Evolutionary conservation across 495 filamentous ascomycete species (phyloP).

Genomic region (Lichina pygmaea): DNA sequence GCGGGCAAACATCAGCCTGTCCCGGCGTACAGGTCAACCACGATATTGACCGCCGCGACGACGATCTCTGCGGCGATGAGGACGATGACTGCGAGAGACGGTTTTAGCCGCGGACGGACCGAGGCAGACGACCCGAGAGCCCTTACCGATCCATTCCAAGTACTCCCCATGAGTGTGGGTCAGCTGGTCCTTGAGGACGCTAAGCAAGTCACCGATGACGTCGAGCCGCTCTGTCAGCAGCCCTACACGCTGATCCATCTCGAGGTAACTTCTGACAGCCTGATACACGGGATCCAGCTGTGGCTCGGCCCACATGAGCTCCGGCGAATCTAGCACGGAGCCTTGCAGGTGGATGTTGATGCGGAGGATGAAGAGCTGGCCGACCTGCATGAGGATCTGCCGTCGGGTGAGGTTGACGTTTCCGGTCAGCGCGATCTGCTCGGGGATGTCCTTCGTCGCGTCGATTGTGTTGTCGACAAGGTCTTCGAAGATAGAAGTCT

Average conservation of each 20-base stretch:
- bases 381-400: constrained; percentile 96
- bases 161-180: constrained; percentile 91
- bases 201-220: constrained; percentile 82
- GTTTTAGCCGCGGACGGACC: background rate
- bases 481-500: constrained; percentile 95
- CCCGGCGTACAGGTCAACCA: constrained; percentile 75
- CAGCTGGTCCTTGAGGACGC: constrained; percentile 87
- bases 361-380: constrained; percentile 84
- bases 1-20: too few species aligned
- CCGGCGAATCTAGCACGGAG: constrained; percentile 84
- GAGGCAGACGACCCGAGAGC: background rate
- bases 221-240: constrained; percentile 71
- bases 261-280: constrained; percentile 78
- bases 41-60: constrained; percentile 81
- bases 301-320: constrained; percentile 95
- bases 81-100: constrained; percentile 41
- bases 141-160: constrained; percentile 73
- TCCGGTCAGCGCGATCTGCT: constrained; percentile 71
- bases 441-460: constrained; percentile 66
- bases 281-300: constrained; percentile 88
- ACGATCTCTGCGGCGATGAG: constrained; percentile 91
- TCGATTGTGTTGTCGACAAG: constrained; percentile 82
- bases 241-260: constrained; percentile 91
- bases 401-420: constrained; percentile 59
- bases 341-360: constrained; percentile 98